phyloP scores from a whole-genome alignment of 768 basidiomycete genomes.

The Solioccasus polychromus region DNA sequence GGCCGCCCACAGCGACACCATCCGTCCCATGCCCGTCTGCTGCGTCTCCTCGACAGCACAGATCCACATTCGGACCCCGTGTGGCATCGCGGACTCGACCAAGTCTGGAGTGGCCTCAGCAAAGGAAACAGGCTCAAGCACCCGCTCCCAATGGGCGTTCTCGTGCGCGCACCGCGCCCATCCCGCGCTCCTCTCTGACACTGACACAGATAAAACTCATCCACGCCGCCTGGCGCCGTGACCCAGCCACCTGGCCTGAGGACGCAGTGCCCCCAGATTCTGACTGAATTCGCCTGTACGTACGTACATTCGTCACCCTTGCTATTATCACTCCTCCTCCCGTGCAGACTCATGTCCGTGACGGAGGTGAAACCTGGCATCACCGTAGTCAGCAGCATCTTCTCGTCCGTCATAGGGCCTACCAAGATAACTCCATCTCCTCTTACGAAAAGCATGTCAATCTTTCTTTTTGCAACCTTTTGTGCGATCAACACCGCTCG shows the following conservation, averaged over 20 bases:
- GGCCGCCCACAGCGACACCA: constrained; percentile 27
- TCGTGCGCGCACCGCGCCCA: constrained; percentile 44
- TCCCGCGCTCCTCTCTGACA: constrained; percentile 7
- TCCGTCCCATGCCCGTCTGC: constrained; percentile 47
- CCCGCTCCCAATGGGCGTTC: constrained; percentile 57
- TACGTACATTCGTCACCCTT: neutral
- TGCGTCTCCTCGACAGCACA: constrained; percentile 46
- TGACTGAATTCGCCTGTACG: constrained; percentile 59
- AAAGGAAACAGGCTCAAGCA: constrained; percentile 58
- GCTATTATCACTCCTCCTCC: too few relatives aligned
- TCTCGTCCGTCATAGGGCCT: constrained; percentile 25
- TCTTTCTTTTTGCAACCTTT: constrained; percentile 88
- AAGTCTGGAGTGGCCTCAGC: constrained; percentile 61
- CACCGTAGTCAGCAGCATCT: constrained; percentile 13
- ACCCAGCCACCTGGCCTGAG: constrained; percentile 69
- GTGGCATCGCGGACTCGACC: constrained; percentile 57
- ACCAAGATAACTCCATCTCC: constrained; percentile 98
- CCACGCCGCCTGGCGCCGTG: constrained; percentile 71
- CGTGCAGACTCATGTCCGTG: constrained; percentile 52
- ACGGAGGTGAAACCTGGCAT: constrained; percentile 73
- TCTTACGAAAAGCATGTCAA: constrained; percentile 97
- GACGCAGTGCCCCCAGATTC: constrained; percentile 59
- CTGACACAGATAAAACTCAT: constrained; percentile 71
- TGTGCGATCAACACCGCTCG: neutral
- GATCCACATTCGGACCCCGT: constrained; percentile 48